Evolutionary conservation across 495 filamentous ascomycete genomes (phyloP).

Genomic region (Penicillium coprophilum): DNA sequence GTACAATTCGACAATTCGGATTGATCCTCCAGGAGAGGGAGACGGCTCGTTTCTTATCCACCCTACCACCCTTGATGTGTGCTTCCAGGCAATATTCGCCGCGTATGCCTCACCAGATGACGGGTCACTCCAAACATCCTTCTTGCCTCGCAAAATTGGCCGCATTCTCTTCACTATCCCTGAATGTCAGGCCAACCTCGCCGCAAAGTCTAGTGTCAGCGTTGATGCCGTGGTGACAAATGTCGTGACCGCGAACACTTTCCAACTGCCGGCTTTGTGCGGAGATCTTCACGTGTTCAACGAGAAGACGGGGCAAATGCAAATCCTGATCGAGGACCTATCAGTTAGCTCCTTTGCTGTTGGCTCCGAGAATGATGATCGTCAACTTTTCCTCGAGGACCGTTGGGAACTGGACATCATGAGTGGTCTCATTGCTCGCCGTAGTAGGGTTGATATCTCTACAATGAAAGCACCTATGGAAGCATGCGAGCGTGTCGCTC

Average conservation of each 20-base stretch:
- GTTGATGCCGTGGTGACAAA: neutral
- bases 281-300: conserved; percentile 9
- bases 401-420: conserved; percentile 16
- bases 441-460: too few relatives aligned
- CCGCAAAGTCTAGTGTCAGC: neutral
- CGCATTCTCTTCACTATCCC: conserved; percentile 21
- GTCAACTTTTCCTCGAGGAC: conserved; percentile 1
- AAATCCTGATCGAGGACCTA: conserved; percentile 9
- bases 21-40: neutral
- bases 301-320: conserved; percentile 2
- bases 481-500: too few relatives aligned
- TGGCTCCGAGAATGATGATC: conserved; percentile 6
- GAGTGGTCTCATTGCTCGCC: too few relatives aligned
- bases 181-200: conserved; percentile 8
- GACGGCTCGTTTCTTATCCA: conserved; percentile 29
- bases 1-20: conserved; percentile 13
- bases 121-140: conserved; percentile 17
- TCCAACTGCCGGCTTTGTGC: neutral
- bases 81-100: conserved; percentile 48
- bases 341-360: conserved; percentile 6
- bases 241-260: neutral
- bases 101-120: conserved; percentile 48
- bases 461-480: too few relatives aligned
- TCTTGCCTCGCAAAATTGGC: conserved; percentile 18
- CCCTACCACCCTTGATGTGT: conserved; percentile 49